Evolutionary conservation across 495 filamentous ascomycete genomes (phyloP).

Genomic region (Acidomyces sp.): DNA sequence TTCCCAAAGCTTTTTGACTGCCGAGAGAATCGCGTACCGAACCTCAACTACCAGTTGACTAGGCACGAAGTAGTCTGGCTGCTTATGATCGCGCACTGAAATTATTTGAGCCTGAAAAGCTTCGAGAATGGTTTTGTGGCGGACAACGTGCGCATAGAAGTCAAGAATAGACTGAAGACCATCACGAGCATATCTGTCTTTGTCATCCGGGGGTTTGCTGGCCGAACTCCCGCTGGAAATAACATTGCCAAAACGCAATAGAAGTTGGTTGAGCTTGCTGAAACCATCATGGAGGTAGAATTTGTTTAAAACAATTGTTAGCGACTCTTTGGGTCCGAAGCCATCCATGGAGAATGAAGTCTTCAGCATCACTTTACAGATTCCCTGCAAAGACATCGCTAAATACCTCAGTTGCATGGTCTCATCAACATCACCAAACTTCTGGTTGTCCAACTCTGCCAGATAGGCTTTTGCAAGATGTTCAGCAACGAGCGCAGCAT

Average conservation of each 20-base stretch:
- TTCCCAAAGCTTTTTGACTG: slow-evolving; percentile 67
- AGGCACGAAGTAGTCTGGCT: slow-evolving; percentile 53
- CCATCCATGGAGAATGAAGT: slow-evolving; percentile 72
- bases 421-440: slow-evolving; percentile 31
- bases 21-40: slow-evolving; percentile 67
- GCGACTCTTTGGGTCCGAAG: slow-evolving; percentile 55
- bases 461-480: slow-evolving; percentile 60
- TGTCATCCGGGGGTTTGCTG: slow-evolving; percentile 16
- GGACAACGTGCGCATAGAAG: slow-evolving; percentile 62
- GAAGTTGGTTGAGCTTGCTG: slow-evolving; percentile 52
- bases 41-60: slow-evolving; percentile 80
- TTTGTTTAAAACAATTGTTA: slow-evolving; percentile 67
- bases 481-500: slow-evolving; percentile 58
- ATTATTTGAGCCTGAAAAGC: slow-evolving; percentile 54
- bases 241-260: slow-evolving; percentile 8
- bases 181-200: slow-evolving; percentile 23
- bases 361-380: slow-evolving; percentile 4
- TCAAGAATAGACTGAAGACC: slow-evolving; percentile 76
- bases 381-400: not conserved
- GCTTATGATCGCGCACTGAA: slow-evolving; percentile 41
- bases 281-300: slow-evolving; percentile 76
- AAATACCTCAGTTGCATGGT: slow-evolving; percentile 37
- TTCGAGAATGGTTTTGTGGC: slow-evolving; percentile 65
- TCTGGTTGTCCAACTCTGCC: slow-evolving; percentile 41
- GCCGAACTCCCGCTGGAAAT: not conserved